A percentile compares a stretch with the other conserved stretches of the same genome.
Evolutionary conservation across 495 filamentous ascomycete genomes (phyloP).

Genomic region (Bacidia gigantensis): DNA sequence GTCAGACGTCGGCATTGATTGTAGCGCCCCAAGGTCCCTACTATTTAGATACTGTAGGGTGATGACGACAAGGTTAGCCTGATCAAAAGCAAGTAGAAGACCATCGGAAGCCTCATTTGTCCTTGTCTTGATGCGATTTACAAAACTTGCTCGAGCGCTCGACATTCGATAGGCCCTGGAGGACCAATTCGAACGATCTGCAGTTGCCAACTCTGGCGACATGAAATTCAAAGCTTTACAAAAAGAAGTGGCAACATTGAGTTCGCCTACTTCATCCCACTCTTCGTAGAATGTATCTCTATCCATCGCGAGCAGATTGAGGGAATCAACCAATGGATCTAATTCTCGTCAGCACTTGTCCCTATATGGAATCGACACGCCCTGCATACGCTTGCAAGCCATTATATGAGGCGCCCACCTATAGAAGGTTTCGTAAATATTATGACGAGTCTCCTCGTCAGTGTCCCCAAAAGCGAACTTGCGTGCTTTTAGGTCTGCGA

Average conservation of each 20-base stretch:
- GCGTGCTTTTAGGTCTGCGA: not conserved
- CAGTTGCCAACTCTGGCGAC: not conserved
- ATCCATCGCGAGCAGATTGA: not conserved
- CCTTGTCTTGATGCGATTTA: not conserved
- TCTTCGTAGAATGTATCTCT: not conserved
- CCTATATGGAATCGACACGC: not conserved
- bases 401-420: not conserved
- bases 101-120: not conserved
- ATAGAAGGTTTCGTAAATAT: not conserved
- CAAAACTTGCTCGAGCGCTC: not conserved
- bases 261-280: not conserved
- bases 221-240: not conserved
- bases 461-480: not conserved
- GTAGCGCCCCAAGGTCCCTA: not conserved
- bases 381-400: not conserved
- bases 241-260: not conserved
- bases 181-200: not conserved
- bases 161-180: not conserved
- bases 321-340: slow-evolving; percentile 2
- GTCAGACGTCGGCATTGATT: not conserved
- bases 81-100: not conserved
- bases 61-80: not conserved
- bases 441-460: not conserved
- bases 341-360: not conserved
- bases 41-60: not conserved